Conservation (phyloP, 2,329 filamentous ascomycete species). For the Cercospora sesami region DNA sequence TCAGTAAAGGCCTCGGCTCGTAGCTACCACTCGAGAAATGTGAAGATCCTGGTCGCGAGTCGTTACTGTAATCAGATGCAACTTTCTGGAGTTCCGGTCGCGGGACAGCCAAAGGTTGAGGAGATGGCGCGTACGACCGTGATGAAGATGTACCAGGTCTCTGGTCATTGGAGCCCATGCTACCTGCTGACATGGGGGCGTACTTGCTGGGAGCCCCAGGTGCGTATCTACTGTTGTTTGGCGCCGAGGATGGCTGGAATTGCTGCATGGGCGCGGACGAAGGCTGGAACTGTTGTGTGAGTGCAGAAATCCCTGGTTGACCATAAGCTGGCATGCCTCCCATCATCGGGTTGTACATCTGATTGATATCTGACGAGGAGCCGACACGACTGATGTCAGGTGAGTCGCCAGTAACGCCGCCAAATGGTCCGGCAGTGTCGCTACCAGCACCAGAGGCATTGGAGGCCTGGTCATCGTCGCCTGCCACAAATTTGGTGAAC, state of each 20-base stretch:
- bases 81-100: conserved; percentile 32
- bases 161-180: conserved; percentile 26
- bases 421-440: conserved; percentile 60
- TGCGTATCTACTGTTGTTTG: conserved; percentile 35
- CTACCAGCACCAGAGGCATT: conserved; percentile 51
- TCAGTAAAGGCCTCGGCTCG: conserved; percentile 33
- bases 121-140: conserved; percentile 31
- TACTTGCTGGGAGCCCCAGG: conserved; percentile 26
- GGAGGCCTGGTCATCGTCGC: conserved; percentile 72
- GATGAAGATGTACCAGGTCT: conserved; percentile 26
- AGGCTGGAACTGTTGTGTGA: conserved; percentile 22
- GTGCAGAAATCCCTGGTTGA: conserved; percentile 21
- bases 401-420: conserved; percentile 69
- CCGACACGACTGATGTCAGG: conserved; percentile 56
- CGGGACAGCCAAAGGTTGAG: conserved; percentile 30
- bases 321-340: conserved; percentile 30
- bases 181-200: conserved; percentile 26
- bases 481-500: conserved; percentile 95
- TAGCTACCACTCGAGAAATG: conserved; percentile 35
- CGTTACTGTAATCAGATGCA: conserved; percentile 35
- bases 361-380: conserved; percentile 61
- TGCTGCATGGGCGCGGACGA: conserved; percentile 27
- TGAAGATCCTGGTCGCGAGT: conserved; percentile 35
- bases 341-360: conserved; percentile 62
- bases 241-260: conserved; percentile 27